Conservation (phyloP, 129 eudicot genomes). For the Chrysanthemum seticuspe region DNA sequence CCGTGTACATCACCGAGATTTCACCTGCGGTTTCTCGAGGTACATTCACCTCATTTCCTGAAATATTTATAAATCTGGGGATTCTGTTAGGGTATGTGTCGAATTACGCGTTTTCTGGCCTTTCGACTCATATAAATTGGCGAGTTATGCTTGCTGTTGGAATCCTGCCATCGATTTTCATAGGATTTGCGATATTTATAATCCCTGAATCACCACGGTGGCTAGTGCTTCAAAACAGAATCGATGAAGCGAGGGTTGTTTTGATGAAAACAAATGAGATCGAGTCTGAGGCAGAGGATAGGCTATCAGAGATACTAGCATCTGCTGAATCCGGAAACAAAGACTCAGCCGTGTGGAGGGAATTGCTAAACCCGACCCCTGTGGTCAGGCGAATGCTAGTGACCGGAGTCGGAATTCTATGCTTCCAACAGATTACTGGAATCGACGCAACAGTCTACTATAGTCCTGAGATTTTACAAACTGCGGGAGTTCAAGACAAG, state of each 20-base stretch:
- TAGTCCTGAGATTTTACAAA: conserved; percentile 58
- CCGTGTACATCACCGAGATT: conserved; percentile 78
- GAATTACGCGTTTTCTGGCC: conserved; percentile 65
- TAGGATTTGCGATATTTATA: conserved; percentile 50
- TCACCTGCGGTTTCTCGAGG: conserved; percentile 68
- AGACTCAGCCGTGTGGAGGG: conserved; percentile 57
- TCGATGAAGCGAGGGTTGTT: conserved; percentile 63
- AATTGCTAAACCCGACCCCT: conserved; percentile 59
- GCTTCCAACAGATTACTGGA: conserved; percentile 83
- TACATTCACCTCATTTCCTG: conserved; percentile 73
- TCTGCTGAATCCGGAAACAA: conserved; percentile 47
- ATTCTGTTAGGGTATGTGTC: conserved; percentile 77
- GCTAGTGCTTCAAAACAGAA: conserved; percentile 55
- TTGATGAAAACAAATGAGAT: conserved; percentile 44
- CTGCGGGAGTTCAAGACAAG: conserved; percentile 53
- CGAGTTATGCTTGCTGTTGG: conserved; percentile 75
- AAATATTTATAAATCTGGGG: conserved; percentile 69
- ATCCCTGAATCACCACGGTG: conserved; percentile 86
- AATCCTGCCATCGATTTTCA: conserved; percentile 59
- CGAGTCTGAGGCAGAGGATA: conserved; percentile 55
- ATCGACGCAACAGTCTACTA: conserved; percentile 77
- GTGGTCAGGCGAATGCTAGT: conserved; percentile 59
- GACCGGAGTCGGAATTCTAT: conserved; percentile 61
- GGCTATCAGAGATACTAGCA: conserved; percentile 57
- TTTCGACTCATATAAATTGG: conserved; percentile 59